These are phyloP conservation scores for Dimargaris verticillata DNA, from an alignment of 192 early-diverging fungal genomes.

Conservation along the genomic window DNA sequence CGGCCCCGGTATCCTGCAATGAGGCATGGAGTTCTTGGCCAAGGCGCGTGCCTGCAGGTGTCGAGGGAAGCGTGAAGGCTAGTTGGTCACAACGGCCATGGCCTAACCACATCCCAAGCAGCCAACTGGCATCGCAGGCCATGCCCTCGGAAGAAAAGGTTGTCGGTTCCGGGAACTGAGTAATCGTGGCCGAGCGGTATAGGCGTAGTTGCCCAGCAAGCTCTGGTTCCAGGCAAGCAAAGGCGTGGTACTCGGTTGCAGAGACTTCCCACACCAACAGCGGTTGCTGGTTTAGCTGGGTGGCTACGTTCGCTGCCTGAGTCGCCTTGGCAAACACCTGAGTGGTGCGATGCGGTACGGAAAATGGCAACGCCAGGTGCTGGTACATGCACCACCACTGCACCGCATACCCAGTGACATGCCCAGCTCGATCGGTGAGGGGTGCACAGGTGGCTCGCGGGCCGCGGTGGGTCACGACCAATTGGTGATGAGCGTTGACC, in stretches of 20 bases:
- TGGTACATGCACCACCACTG: neutral
- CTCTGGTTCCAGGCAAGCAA: neutral
- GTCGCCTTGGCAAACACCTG: neutral
- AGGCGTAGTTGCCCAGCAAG: neutral
- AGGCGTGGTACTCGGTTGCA: neutral
- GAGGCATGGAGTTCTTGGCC: neutral
- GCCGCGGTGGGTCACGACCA: constrained; percentile 1
- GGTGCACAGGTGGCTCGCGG: neutral
- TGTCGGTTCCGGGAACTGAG: neutral
- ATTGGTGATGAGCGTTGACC: neutral
- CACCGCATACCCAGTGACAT: neutral
- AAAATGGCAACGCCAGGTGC: neutral
- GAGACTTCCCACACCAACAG: constrained; percentile 5
- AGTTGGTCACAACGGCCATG: neutral
- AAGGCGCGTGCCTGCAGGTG: neutral
- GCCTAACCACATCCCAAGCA: no score
- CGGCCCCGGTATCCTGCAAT: neutral
- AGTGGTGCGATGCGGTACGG: neutral
- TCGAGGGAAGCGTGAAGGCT: neutral
- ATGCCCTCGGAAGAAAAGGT: neutral
- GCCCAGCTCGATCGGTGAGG: neutral
- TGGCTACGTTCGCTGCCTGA: neutral
- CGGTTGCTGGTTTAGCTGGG: neutral
- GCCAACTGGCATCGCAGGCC: no score
- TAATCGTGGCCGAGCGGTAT: neutral